These are phyloP conservation scores for Mortierella sp. DNA, from an alignment of 371 early-diverging fungal genomes.

Conservation along the genomic window DNA sequence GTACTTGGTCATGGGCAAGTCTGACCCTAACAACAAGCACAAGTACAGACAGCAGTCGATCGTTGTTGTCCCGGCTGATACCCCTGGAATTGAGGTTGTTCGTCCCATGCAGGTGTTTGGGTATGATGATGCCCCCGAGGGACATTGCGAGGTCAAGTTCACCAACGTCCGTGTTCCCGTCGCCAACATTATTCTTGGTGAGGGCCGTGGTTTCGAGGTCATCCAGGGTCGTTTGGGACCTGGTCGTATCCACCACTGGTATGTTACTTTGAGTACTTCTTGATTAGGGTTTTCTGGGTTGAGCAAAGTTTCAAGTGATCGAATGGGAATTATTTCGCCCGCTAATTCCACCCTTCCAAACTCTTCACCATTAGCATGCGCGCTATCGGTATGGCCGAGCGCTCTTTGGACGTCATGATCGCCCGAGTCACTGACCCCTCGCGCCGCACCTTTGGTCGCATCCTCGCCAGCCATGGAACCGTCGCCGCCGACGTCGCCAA, in stretches of 20 bases:
- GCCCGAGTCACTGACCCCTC: slow-evolving; percentile 86
- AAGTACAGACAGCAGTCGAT: slow-evolving; percentile 92
- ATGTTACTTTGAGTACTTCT: slow-evolving; percentile 13
- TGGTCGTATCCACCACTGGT: slow-evolving; percentile 83
- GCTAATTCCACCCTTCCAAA: neutral
- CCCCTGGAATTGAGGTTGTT: slow-evolving; percentile 89
- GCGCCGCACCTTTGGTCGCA: slow-evolving; percentile 90
- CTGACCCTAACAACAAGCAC: slow-evolving; percentile 75
- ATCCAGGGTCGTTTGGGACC: slow-evolving; percentile 97
- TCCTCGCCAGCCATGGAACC: slow-evolving; percentile 86
- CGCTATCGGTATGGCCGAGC: slow-evolving; percentile 94
- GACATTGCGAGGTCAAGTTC: slow-evolving; percentile 94
- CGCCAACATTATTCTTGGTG: slow-evolving; percentile 91
- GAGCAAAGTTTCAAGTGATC: neutral
- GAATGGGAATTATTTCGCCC: neutral
- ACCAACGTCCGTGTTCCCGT: slow-evolving; percentile 92
- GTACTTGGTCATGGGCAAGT: slow-evolving; percentile 92
- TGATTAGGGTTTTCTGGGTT: neutral
- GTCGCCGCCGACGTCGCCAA: slow-evolving; percentile 84
- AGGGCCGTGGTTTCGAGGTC: slow-evolving; percentile 97
- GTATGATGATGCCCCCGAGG: slow-evolving; percentile 96
- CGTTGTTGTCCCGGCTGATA: slow-evolving; percentile 90
- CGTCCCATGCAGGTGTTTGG: slow-evolving; percentile 93
- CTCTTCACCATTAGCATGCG: slow-evolving; percentile 81
- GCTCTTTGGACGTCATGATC: slow-evolving; percentile 89